These are phyloP conservation scores for Chenopodium suecicum DNA, from an alignment of 148 eudicot genomes.

Conservation along the genomic window DNA sequence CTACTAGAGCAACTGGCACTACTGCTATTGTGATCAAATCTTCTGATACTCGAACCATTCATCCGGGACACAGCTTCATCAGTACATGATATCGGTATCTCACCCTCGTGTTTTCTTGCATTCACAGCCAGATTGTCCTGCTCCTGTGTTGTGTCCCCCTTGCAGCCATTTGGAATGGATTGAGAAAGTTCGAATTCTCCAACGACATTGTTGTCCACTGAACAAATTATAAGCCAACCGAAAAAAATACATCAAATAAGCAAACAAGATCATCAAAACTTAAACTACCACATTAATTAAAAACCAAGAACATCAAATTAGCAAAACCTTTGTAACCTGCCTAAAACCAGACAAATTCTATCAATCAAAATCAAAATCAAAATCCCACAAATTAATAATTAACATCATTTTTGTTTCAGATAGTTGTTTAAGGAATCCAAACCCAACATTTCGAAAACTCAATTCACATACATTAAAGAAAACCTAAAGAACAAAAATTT, in stretches of 20 bases:
- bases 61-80: slow-evolving; percentile 45
- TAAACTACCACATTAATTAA: not conserved
- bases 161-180: not conserved
- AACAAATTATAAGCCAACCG: slow-evolving; percentile 5
- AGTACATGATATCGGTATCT: slow-evolving; percentile 20
- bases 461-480: not conserved
- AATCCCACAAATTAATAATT: not conserved
- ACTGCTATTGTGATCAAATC: slow-evolving; percentile 38
- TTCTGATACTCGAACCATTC: slow-evolving; percentile 41
- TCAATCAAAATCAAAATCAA: not conserved
- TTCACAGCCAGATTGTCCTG: slow-evolving; percentile 11
- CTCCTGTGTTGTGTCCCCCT: not conserved
- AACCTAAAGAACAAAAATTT: not conserved
- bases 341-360: not conserved
- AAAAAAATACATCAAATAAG: not conserved
- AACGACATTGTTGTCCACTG: slow-evolving; percentile 14
- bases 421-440: not conserved
- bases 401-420: too few relatives aligned
- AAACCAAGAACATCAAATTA: not conserved
- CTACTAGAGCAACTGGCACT: slow-evolving; percentile 47
- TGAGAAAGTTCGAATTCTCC: slow-evolving; percentile 10
- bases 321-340: not conserved
- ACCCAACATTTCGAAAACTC: not conserved
- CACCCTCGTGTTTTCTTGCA: slow-evolving; percentile 22
- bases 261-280: not conserved